Evolutionary conservation across 345 rosid genomes (phyloP).

Genomic region (Passiflora organensis): DNA sequence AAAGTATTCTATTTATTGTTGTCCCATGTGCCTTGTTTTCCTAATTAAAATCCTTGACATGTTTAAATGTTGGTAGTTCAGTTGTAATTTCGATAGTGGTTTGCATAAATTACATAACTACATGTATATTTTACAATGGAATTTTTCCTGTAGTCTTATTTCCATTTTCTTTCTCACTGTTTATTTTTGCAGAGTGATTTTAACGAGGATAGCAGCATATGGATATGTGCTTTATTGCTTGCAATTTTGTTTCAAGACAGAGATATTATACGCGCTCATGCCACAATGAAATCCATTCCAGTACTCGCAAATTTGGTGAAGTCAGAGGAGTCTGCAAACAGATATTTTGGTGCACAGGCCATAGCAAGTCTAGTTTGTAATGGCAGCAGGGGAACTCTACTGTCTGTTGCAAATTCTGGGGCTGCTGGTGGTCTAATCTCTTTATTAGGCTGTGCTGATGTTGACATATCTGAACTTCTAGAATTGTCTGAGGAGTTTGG

Average conservation of each 20-base stretch:
- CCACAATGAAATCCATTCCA: constrained; percentile 87
- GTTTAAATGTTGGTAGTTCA: too few species aligned
- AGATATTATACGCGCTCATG: constrained; percentile 85
- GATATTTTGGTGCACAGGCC: constrained; percentile 98
- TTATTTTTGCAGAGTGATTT: constrained; percentile 63
- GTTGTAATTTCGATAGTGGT: too few species aligned
- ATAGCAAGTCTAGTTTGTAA: constrained; percentile 89
- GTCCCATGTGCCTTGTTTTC: background rate
- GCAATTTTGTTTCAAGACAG: constrained; percentile 94
- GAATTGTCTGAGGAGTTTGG: constrained; percentile 77
- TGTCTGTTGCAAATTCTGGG: constrained; percentile 96
- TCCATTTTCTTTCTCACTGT: constrained; percentile 13
- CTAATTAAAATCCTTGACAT: background rate
- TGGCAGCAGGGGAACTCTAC: constrained; percentile 95
- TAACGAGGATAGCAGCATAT: constrained; percentile 77
- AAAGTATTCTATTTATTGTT: background rate
- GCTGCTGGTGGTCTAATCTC: constrained; percentile 92
- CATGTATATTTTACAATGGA: background rate
- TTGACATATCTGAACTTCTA: constrained; percentile 76
- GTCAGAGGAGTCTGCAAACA: constrained; percentile 83
- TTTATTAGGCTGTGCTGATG: constrained; percentile 94
- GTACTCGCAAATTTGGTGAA: constrained; percentile 81
- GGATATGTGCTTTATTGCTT: constrained; percentile 92
- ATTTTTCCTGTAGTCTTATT: background rate
- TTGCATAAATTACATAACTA: background rate